These are phyloP conservation scores for Neurospora terricola DNA, from an alignment of 495 filamentous ascomycete genomes.

Conservation along the genomic window DNA sequence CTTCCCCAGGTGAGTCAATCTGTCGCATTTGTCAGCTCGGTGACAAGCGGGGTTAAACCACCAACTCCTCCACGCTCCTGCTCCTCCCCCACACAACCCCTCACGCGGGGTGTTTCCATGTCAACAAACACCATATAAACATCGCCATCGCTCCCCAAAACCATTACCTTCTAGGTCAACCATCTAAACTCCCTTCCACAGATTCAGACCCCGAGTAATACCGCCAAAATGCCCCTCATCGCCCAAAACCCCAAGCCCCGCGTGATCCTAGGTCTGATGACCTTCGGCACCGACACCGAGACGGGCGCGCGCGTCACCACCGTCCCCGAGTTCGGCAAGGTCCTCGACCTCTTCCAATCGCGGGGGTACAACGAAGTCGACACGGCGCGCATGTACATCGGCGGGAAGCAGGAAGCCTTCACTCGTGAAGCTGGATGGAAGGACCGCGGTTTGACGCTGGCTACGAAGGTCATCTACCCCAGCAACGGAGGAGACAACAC, in stretches of 20 bases:
- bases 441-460: slow-evolving; percentile 69
- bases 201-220: too few relatives aligned
- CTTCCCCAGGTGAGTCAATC: background rate
- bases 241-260: slow-evolving; percentile 30
- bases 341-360: slow-evolving; percentile 59
- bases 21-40: background rate
- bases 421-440: slow-evolving; percentile 70
- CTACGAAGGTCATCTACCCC: slow-evolving; percentile 73
- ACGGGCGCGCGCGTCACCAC: slow-evolving; percentile 63
- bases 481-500: slow-evolving; percentile 46
- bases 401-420: slow-evolving; percentile 70
- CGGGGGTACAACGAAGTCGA: slow-evolving; percentile 73
- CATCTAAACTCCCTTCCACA: too few relatives aligned
- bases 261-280: slow-evolving; percentile 54
- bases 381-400: slow-evolving; percentile 67
- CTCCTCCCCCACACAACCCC: background rate
- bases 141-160: background rate
- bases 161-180: too few relatives aligned
- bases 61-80: background rate
- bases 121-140: background rate
- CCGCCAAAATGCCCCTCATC: slow-evolving; percentile 37
- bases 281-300: slow-evolving; percentile 43
- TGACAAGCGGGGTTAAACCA: background rate
- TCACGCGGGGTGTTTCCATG: background rate
- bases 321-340: slow-evolving; percentile 50